These are phyloP conservation scores for Misopates orontium DNA, from an alignment of 257 asterid species.

Conservation along the genomic window DNA sequence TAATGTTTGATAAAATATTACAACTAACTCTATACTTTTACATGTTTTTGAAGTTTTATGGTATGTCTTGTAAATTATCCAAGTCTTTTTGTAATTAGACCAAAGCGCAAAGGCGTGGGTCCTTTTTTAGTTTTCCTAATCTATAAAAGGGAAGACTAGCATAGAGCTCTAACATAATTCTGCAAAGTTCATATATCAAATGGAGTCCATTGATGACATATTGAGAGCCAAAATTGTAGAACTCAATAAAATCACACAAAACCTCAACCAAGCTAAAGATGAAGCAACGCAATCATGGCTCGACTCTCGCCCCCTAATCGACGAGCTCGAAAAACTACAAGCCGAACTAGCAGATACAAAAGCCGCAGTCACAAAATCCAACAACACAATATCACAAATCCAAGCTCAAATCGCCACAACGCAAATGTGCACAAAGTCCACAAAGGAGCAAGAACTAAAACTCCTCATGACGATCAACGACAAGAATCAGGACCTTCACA, in stretches of 20 bases:
- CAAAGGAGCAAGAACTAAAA: conserved; percentile 47
- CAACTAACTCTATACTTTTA: no score
- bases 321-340: conserved; percentile 59
- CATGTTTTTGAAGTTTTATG: no score
- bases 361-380: conserved; percentile 27
- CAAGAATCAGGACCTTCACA: conserved; percentile 40
- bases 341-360: conserved; percentile 39
- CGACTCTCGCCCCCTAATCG: conserved; percentile 63
- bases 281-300: conserved; percentile 62
- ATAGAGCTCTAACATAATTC: neutral
- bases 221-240: conserved; percentile 34
- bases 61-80: no score
- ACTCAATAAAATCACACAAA: conserved; percentile 37
- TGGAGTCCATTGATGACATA: no score
- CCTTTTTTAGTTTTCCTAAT: no score
- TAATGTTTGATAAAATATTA: no score
- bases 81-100: no score
- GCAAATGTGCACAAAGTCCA: conserved; percentile 34
- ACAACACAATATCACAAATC: conserved; percentile 30
- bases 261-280: conserved; percentile 59
- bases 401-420: conserved; percentile 43
- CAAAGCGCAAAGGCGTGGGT: no score
- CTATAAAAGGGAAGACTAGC: conserved; percentile 23
- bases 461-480: conserved; percentile 26
- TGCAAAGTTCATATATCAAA: neutral